Conservation (phyloP, 768 basidiomycete species). For the Amanita rimosa region DNA sequence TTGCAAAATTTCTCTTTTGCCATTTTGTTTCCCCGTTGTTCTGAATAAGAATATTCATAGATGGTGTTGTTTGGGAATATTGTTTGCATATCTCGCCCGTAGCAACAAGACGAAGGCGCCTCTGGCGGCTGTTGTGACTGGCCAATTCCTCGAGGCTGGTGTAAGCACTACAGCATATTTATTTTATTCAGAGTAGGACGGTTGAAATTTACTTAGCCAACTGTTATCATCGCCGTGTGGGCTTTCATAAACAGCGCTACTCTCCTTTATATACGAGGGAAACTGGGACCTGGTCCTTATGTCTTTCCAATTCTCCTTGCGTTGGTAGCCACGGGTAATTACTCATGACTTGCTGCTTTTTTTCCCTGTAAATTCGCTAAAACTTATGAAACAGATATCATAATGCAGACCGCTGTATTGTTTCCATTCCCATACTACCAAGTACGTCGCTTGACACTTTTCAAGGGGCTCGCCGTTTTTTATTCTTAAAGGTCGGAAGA, state of each 20-base stretch:
- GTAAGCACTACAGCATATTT: slow-evolving; percentile 13
- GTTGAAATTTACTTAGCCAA: slow-evolving; percentile 26
- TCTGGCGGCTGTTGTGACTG: slow-evolving; percentile 29
- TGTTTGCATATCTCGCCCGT: slow-evolving; percentile 48
- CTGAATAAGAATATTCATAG: slow-evolving; percentile 19
- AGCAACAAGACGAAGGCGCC: slow-evolving; percentile 26
- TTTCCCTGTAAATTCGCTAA: no score
- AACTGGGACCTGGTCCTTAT: no score
- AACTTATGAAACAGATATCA: slow-evolving; percentile 37
- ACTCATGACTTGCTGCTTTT: no score
- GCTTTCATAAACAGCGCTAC: slow-evolving; percentile 48
- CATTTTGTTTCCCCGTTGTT: background rate
- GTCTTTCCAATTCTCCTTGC: no score
- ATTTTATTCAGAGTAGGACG: background rate
- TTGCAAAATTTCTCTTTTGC: slow-evolving; percentile 7
- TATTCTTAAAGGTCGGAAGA: slow-evolving; percentile 33
- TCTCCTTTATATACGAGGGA: slow-evolving; percentile 51
- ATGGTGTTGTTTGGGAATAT: slow-evolving; percentile 58
- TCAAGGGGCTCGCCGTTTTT: background rate
- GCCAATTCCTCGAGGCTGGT: slow-evolving; percentile 39
- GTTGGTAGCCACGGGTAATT: no score
- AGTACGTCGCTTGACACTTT: slow-evolving; percentile 15
- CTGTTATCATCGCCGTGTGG: slow-evolving; percentile 48
- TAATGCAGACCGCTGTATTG: slow-evolving; percentile 42
- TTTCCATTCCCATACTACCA: slow-evolving; percentile 58